Evolutionary conservation across 768 basidiomycete species (phyloP).

Genomic region (Auriscalpium orientale): DNA sequence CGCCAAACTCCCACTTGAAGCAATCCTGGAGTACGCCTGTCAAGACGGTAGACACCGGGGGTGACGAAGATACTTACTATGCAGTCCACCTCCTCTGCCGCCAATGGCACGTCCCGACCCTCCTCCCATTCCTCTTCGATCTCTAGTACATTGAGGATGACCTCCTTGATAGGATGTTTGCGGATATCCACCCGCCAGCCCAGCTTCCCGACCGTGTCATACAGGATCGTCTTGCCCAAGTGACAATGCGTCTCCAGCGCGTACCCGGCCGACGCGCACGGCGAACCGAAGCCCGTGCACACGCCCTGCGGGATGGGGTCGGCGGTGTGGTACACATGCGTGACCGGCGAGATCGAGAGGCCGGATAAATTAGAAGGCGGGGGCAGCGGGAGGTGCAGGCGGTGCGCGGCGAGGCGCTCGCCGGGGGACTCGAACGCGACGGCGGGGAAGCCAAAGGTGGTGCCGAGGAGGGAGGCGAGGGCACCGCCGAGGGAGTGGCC

Average conservation of each 20-base stretch:
- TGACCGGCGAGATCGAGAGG: slow-evolving; percentile 21
- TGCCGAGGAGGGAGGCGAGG: slow-evolving; percentile 53
- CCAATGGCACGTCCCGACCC: slow-evolving; percentile 43
- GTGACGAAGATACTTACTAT: slow-evolving; percentile 32
- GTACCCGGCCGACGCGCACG: slow-evolving; percentile 59
- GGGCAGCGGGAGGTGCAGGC: slow-evolving; percentile 59
- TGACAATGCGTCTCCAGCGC: slow-evolving; percentile 59
- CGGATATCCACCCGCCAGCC: slow-evolving; percentile 54
- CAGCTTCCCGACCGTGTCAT: slow-evolving; percentile 57
- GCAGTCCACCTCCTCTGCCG: slow-evolving; percentile 59
- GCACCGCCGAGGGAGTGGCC: slow-evolving; percentile 60
- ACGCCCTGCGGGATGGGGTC: slow-evolving; percentile 61
- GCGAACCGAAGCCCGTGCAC: slow-evolving; percentile 42
- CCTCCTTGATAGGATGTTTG: slow-evolving; percentile 46
- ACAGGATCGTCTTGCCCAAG: slow-evolving; percentile 54
- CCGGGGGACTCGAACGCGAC: slow-evolving; percentile 62
- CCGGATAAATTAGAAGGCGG: slow-evolving; percentile 14
- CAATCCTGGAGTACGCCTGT: slow-evolving; percentile 51
- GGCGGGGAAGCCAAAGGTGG: slow-evolving; percentile 57
- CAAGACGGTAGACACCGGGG: not conserved
- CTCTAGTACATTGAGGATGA: slow-evolving; percentile 48
- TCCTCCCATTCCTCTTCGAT: slow-evolving; percentile 39
- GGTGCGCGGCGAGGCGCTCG: slow-evolving; percentile 50
- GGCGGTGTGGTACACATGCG: slow-evolving; percentile 56
- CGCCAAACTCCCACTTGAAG: slow-evolving; percentile 68